Conservation (phyloP, 768 basidiomycete genomes). For the Tylopilus balloui region DNA sequence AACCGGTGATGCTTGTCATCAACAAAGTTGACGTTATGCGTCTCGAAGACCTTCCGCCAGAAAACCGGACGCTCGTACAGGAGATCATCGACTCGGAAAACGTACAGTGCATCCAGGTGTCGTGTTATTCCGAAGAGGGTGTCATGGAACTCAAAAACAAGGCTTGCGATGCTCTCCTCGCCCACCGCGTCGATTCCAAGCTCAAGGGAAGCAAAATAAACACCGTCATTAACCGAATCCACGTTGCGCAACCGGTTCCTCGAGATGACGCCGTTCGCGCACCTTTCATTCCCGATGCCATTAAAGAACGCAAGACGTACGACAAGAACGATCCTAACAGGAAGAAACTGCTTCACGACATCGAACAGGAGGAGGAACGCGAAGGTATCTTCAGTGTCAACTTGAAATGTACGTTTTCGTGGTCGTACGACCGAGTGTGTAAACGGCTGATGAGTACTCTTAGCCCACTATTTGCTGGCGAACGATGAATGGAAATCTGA, state of each 20-base stretch:
- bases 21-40: constrained; percentile 97
- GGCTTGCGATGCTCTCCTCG: constrained; percentile 92
- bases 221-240: constrained; percentile 89
- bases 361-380: constrained; percentile 82
- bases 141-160: constrained; percentile 96
- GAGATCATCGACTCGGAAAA: constrained; percentile 76
- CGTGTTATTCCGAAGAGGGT: constrained; percentile 95
- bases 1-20: constrained; percentile 90
- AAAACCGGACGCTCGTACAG: constrained; percentile 75
- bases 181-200: constrained; percentile 91
- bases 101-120: constrained; percentile 77
- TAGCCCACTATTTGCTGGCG: constrained; percentile 87
- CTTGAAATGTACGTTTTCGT: constrained; percentile 60
- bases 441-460: constrained; percentile 3
- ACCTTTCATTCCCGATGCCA: constrained; percentile 84
- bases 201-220: constrained; percentile 93
- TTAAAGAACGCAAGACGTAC: constrained; percentile 74
- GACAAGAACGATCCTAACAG: constrained; percentile 85
- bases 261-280: constrained; percentile 86
- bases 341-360: constrained; percentile 67
- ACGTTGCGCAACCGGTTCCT: constrained; percentile 87
- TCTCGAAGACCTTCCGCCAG: constrained; percentile 75
- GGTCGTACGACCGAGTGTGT: not conserved
- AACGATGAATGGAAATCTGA: constrained; percentile 96
- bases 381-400: constrained; percentile 91